Evolutionary conservation across 805 yeast genomes (phyloP).

Genomic region (Helenozyma rhizophorensis): DNA sequence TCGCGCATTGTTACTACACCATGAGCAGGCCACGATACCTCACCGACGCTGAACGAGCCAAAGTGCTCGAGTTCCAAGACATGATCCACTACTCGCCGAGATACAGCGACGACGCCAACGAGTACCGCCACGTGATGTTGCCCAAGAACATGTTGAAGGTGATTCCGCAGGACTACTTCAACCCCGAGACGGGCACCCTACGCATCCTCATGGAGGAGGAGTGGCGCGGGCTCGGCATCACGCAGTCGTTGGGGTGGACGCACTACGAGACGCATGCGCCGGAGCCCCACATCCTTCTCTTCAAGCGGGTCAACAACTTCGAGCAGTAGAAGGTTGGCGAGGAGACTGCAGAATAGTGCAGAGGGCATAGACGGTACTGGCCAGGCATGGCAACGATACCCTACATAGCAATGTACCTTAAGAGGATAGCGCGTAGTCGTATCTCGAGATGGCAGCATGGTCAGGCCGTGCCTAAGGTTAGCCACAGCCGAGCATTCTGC

Average conservation of each 20-base stretch:
- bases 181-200: constrained; percentile 88
- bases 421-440: too few species aligned
- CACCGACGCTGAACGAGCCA: constrained; percentile 77
- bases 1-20: too few species aligned
- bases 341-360: neutral
- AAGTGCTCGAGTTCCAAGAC: constrained; percentile 87
- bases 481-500: too few species aligned
- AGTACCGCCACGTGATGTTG: constrained; percentile 94
- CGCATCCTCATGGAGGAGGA: constrained; percentile 91
- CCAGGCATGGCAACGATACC: too few species aligned
- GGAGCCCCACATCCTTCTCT: constrained; percentile 92
- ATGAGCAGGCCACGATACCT: constrained; percentile 63
- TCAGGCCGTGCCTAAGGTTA: too few species aligned
- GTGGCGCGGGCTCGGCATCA: constrained; percentile 97
- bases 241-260: constrained; percentile 96
- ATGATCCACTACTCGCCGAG: constrained; percentile 91
- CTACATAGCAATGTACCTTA: too few species aligned
- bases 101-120: constrained; percentile 87
- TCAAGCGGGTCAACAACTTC: constrained; percentile 60
- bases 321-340: constrained; percentile 28
- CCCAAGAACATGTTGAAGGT: constrained; percentile 94
- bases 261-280: constrained; percentile 98
- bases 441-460: too few species aligned
- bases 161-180: constrained; percentile 91
- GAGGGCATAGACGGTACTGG: too few species aligned